Base-by-base conservation (phyloP, 768 basidiomycete species). In the Panus rudis region DNA sequence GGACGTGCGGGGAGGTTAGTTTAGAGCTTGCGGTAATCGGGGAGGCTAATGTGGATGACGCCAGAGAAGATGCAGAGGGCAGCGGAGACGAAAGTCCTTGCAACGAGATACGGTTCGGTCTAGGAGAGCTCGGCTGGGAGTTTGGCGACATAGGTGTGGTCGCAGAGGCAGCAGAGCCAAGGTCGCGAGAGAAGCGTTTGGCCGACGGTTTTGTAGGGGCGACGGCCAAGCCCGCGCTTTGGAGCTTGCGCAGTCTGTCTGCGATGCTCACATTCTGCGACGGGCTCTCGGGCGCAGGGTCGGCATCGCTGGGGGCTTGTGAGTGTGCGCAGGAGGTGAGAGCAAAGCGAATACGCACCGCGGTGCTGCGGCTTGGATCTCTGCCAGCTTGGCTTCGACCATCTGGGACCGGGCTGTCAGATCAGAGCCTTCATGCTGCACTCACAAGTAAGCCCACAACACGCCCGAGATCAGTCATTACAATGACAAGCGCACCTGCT, bases 201-300 rank as follows among this genome's bases (percentile, higher is more conserved):
- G 72, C 53, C 4, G 63, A 56, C 39, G 43, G 24, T 12, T 13
- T 28, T 6, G 47, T 62, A 13, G 72, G 66, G 21, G 72, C 69
- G 14, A 80, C 71, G 10, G 72, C 66, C 56, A 92, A 62, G 1
- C 92, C 92, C 37, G 76, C 80, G 46, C 77, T 78, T 56, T 82
- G 74, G 16, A 94, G 63, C 13, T 84, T 78, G 51, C 74, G 78
- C 64, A 92, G 72, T 39, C 92, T 76, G 65, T 91, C 90, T 20
- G 84, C 84, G 46, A 94, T 88, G 39, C 78, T 81, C 5, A 71
- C 78, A 1, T 52, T 53, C 47, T 71, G 71, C 44, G 50, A 50
- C n/a, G 33, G 33, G 16, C 33, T 35, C 16, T 35, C 52, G 2
- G 49, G 43, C 14, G 47, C 46, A 19, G 47, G 45, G 5, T 54